A percentile compares a stretch with the other conserved stretches of the same genome.
phyloP scores from a whole-genome alignment of 306 rosid genomes.

The Begonia loranthoides region DNA sequence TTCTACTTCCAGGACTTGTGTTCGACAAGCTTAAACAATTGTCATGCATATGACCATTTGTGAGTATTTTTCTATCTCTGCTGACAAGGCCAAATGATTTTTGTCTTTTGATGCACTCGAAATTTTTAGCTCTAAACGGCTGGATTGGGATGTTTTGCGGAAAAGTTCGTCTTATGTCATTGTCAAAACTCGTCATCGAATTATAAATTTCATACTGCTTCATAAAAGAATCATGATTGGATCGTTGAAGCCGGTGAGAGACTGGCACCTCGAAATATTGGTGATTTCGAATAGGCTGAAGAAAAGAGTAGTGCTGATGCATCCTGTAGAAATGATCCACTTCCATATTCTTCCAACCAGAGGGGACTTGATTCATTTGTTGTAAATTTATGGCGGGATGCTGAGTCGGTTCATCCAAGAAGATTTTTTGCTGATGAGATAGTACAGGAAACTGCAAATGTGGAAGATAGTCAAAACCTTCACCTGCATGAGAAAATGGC shows the following conservation, averaged over 20 bases:
- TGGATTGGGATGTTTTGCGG: slow-evolving; percentile 23
- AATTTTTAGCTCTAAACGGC: slow-evolving; percentile 16
- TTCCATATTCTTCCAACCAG: slow-evolving; percentile 28
- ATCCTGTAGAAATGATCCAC: slow-evolving; percentile 19
- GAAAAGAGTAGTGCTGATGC: slow-evolving; percentile 15
- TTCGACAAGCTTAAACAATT: slow-evolving; percentile 16
- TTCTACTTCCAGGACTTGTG: slow-evolving; percentile 4
- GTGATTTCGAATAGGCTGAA: slow-evolving; percentile 26
- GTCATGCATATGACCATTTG: slow-evolving; percentile 13
- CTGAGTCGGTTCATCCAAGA: slow-evolving; percentile 14
- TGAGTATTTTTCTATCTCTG: slow-evolving; percentile 15
- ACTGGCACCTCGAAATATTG: slow-evolving; percentile 24
- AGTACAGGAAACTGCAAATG: slow-evolving; percentile 27
- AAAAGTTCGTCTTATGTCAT: slow-evolving; percentile 15
- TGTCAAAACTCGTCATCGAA: slow-evolving; percentile 14
- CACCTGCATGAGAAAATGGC: too few relatives aligned
- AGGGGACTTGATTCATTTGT: slow-evolving; percentile 19
- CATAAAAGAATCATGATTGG: slow-evolving; percentile 11
- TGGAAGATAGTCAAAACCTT: too few relatives aligned
- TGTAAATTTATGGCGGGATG: slow-evolving; percentile 20
- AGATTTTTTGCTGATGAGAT: slow-evolving; percentile 25
- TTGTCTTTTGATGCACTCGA: slow-evolving; percentile 18
- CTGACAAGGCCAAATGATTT: slow-evolving; percentile 18
- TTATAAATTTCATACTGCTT: slow-evolving; percentile 12
- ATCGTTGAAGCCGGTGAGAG: slow-evolving; percentile 19